Evolutionary conservation across 2,329 filamentous ascomycete species (phyloP), one percentile per base, ranked within the genome.

Genomic region (Coniochaeta hoffmannii): DNA sequence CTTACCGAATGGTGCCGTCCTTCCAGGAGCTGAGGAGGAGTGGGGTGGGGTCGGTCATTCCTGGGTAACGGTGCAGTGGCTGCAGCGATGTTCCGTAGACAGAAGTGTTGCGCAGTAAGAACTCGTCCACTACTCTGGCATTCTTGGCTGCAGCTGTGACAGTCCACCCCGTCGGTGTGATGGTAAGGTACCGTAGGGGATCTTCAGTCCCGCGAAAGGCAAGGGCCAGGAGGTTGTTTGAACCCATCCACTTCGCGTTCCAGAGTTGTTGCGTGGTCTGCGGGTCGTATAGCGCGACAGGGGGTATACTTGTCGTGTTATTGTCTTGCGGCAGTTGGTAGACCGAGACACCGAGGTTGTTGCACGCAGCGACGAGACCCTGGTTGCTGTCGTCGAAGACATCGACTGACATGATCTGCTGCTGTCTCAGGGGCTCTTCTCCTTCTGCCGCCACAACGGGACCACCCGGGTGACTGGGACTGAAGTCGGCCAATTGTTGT

Each of bases 11-110:
- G 0, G 74, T 79, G 9, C 79, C 79, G 54, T 82, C 78, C 44
- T 76, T 73, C 78, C 79, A 82, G 3, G 77, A 72, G 55, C 73
- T 78, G 12, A 83, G 69, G 7, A 82, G 61, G 1, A 79, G 64
- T 22, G 69, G 73, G 1, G 69, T 67, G 19, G 67, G 68, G 1
- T 71, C 68, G 11, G 63, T 64, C 2, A 62, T 63, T 19, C 69
- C 35, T 4, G 67, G 66, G 14, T 64, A 60, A 9, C 64, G 61
- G 14, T 70, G 64, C 0, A 81, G 66, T 1, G 76, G 73, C 32
- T 79, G 72, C 3, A 82, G 70, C 0, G 77, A 76, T 32, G 66
- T 71, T 11, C 14, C 3, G 22, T 26, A 12, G 10, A 46, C n/a
- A 3, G 22, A 46, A 28, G 3, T 11, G 9, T 4, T 2, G 4